Percentiles rank a stretch among this genome's conserved stretches.
Evolutionary conservation across 2,329 filamentous ascomycete species (phyloP).

Genomic region (Dactylellina haptotyla): DNA sequence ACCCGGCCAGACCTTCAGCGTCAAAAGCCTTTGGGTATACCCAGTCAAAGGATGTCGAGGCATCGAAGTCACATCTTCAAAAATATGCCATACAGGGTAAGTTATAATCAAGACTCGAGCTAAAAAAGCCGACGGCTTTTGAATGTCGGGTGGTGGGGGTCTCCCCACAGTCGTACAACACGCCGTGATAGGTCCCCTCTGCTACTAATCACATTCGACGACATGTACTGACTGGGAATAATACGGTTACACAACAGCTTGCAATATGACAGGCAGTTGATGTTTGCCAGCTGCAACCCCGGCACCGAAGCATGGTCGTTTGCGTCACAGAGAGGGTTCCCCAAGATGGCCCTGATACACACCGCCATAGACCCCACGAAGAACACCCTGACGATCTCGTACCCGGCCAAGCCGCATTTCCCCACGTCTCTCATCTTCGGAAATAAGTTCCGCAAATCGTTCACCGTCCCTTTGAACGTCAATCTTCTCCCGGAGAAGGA

Average conservation of each 20-base stretch:
- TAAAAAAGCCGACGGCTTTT: not conserved
- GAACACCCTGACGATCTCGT: constrained; percentile 53
- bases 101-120: constrained; percentile 4
- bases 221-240: not conserved
- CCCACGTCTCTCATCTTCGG: constrained; percentile 42
- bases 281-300: constrained; percentile 69
- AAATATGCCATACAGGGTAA: constrained; percentile 65
- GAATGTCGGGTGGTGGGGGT: not conserved
- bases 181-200: not conserved
- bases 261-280: constrained; percentile 83
- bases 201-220: not conserved
- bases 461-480: constrained; percentile 74
- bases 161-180: not conserved
- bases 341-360: constrained; percentile 75
- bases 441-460: constrained; percentile 69
- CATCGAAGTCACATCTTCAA: constrained; percentile 76
- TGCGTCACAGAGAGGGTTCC: constrained; percentile 75
- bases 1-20: constrained; percentile 62
- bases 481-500: constrained; percentile 63
- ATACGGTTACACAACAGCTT: constrained; percentile 62
- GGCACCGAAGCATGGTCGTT: constrained; percentile 72
- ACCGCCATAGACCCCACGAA: constrained; percentile 64
- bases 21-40: constrained; percentile 80
- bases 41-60: constrained; percentile 84
- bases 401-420: constrained; percentile 48